These are phyloP conservation scores for Sugiyamaella americana DNA, from an alignment of 805 yeast genomes.

Conservation along the genomic window DNA sequence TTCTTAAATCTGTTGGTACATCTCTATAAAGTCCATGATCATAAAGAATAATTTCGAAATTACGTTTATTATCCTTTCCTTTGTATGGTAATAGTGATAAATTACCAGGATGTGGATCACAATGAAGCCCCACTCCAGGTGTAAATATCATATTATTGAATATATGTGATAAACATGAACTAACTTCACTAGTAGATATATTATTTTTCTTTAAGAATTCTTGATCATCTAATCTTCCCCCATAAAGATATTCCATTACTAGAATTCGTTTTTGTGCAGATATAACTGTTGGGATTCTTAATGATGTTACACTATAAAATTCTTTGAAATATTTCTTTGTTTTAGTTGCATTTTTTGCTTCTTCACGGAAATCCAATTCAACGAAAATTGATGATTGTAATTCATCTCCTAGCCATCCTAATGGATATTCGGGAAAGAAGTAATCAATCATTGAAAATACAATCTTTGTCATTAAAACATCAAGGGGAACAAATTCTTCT, in stretches of 20 bases:
- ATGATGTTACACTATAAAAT: constrained; percentile 57
- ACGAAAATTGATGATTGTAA: constrained; percentile 77
- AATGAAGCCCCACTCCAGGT: constrained; percentile 85
- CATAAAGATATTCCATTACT: constrained; percentile 81
- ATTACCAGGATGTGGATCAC: constrained; percentile 98
- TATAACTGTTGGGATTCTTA: constrained; percentile 68
- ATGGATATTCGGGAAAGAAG: constrained; percentile 88
- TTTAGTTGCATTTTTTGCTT: constrained; percentile 71
- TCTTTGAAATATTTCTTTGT: constrained; percentile 62
- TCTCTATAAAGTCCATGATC: constrained; percentile 93
- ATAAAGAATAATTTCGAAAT: constrained; percentile 85
- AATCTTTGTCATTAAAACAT: constrained; percentile 66
- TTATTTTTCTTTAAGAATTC: constrained; percentile 53
- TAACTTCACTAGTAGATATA: constrained; percentile 72
- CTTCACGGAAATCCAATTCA: constrained; percentile 85
- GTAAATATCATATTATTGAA: constrained; percentile 95
- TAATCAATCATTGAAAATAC: constrained; percentile 69
- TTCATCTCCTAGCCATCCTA: constrained; percentile 95
- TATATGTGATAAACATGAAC: constrained; percentile 79
- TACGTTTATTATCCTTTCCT: constrained; percentile 40
- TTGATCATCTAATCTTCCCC: constrained; percentile 76
- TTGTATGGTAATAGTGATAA: constrained; percentile 59
- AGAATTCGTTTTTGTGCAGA: constrained; percentile 65
- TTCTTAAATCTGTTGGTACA: constrained; percentile 68
- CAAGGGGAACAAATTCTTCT: constrained; percentile 83